Evolutionary conservation across 768 basidiomycete genomes (phyloP).

Genomic region (Rhodotorula graminis): DNA sequence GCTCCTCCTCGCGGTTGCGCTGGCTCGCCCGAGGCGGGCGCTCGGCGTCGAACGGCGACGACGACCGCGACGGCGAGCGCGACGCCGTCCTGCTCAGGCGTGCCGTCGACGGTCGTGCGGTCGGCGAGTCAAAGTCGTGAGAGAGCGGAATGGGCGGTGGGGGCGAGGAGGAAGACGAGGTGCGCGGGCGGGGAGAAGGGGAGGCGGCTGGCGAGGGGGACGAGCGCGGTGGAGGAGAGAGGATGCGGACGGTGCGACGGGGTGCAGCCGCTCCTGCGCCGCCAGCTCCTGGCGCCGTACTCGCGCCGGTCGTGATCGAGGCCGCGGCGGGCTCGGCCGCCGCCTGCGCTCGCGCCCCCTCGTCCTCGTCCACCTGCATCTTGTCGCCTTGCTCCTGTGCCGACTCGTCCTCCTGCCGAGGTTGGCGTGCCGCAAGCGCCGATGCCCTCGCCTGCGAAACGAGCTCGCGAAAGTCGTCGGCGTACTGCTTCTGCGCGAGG

Average conservation of each 20-base stretch:
- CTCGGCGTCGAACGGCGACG: background rate
- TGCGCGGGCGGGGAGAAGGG: background rate
- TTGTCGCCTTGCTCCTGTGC: no score
- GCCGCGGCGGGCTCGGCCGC: background rate
- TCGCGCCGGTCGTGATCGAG: background rate
- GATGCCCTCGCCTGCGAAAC: conserved; percentile 6
- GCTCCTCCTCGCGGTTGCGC: conserved; percentile 25
- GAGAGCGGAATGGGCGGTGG: background rate
- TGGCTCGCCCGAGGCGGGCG: conserved; percentile 26
- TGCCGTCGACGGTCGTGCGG: no score
- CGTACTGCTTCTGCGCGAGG: background rate
- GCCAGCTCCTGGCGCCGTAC: background rate
- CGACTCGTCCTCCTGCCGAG: no score
- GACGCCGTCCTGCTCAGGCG: no score
- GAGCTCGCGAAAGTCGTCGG: conserved; percentile 11
- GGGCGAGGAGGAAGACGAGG: background rate
- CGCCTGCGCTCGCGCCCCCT: background rate
- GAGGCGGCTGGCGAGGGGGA: background rate
- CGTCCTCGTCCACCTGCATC: background rate
- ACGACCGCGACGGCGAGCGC: no score
- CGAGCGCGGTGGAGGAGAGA: background rate
- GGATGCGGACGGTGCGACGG: conserved; percentile 1
- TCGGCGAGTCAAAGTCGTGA: background rate
- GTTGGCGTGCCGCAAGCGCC: no score
- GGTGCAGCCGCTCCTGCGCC: background rate